Base-by-base conservation (phyloP, 768 basidiomycete genomes). In the Gyrodon lividus region DNA sequence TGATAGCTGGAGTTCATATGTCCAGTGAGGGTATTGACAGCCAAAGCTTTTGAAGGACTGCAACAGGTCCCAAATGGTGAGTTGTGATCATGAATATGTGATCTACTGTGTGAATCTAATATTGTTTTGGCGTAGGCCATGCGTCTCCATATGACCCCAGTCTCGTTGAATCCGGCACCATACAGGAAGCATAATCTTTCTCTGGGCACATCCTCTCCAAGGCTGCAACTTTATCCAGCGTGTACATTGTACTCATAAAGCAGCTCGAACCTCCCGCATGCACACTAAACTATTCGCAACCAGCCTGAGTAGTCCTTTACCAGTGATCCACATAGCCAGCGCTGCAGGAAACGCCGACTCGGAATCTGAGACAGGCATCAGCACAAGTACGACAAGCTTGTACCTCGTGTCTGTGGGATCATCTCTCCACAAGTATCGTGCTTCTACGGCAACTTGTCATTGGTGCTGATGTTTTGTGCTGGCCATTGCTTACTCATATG, bases 11-110 rank as follows among this genome's bases (percentile, higher is more conserved):
- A 42, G 35, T 19, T 8, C 4, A 41, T 28, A 17, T 23, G 13
- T 16, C 41, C 24, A 6, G 19, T 48, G 41, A 50, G 14, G 24
- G 33, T 40, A 30, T 41, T 31, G n/a, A 28, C 31, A 16, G 22
- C 48, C 12, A 30, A 43, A 50, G 24, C 26, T 34, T 37, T 34
- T 26, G 34, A 41, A 35, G 43, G 43, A 6, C 40, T 52, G 31
- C 45, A 23, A 44, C 35, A 50, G 26, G 41, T 44, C 33, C 42
- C 35, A 17, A 54, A 50, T 28, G 59, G 59, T 64, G 48, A 41
- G 62, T 56, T 13, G 13, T 12, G 6, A 6, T 20, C 22, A 28
- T 13, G 6, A 6, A 24, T 26, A 28, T 13, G 28, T 13, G 13
- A 12, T 23, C 2, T 10, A 4, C 19, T 26, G 13, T 16, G 34